Base-by-base conservation (phyloP, 257 asterid genomes). In the Fraxinus excelsior region DNA sequence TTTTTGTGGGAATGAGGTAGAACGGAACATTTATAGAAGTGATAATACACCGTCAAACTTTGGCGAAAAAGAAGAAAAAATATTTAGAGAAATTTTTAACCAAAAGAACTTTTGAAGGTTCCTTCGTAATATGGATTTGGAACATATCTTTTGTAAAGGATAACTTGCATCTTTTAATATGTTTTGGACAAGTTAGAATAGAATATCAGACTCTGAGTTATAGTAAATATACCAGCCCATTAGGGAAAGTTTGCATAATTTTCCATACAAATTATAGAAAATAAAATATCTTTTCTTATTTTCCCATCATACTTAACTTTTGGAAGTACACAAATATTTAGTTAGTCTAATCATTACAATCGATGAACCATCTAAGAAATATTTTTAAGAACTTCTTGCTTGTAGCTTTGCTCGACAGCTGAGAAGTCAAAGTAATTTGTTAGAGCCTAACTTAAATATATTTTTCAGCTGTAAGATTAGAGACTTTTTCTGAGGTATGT, bases 111-210 rank as follows among this genome's bases (percentile, higher is more conserved):
- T 82, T 66, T 75, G 31, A 42, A 62, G 74, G 31, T 62, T 58
- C 67, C 76, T 68, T 58, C 74, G 21, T 29, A 31, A 60, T 26
- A 51, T 73, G 42, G 40, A 34, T 71, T 70, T 80, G 44, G 72
- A 71, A 28, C 66, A 10, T 76, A 67, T 67, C 82, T 77, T 72
- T 32, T 56, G 66, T 69, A 6, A 28, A 66, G 84, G 76, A 77
- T 70, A 75, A 75, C 67, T 72, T 73, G 53, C 53, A 38, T 58
- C 35, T n/a, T 79, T 65, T 68, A 81, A 78, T 66, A 70, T 76
- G 67, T 74, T 67, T 28, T 56, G 26, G 74, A 62, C 79, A 74
- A 82, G 84, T 80, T 56, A 84, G 68, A 67, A 38, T 8, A 21
- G 70, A 60, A 29, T 31, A 70, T 64, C 14, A 62, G 14, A 10